Base-by-base conservation (phyloP, 2,329 filamentous ascomycete species). In the Calonectria multiphialidica region DNA sequence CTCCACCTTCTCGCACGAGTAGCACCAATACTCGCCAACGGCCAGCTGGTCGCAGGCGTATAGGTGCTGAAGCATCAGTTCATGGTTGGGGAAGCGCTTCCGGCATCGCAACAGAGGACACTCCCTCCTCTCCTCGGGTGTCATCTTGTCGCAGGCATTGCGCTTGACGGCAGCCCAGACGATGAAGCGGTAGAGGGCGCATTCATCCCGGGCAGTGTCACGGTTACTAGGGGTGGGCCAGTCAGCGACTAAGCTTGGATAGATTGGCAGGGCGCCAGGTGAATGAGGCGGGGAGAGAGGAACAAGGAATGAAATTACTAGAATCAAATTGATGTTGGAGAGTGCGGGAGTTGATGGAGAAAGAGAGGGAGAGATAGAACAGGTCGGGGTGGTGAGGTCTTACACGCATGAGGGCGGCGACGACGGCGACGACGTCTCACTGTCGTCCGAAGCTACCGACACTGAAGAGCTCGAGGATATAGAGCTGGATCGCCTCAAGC, bases 101-200 rank as follows among this genome's bases (percentile, higher is more conserved):
- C 86, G 85, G 78, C 89, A 91, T 45, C 84, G 84, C 45, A 90
- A 78, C 72, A 90, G 81, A 18, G 89, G 89, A 72, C 89, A 91
- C 74, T 86, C 85, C 45, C 88, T 81, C 69, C 84, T 86, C 74
- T 90, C 87, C 75, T 84, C 84, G 28, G 83, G 78, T 10, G 84
- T 86, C 84, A 90, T 88, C 66, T 83, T 85, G 49, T 80, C 73
- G 66, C 84, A 88, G 35, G 82, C 84, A 80, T 90, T 90, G 76
- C 88, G 88, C 79, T 88, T 87, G 74, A 90, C 84, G 55, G 89
- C 89, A 40, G 85, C 86, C 89, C 89, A 90, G 64, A 88, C 87
- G 75, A 90, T 87, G 80, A 91, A 91, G 70, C 87, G 83, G 76
- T 90, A 85, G 53, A 87, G 83, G 23, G 86, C 87, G 77, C 89